Percentiles rank a stretch among this genome's conserved stretches.
phyloP scores from a whole-genome alignment of 371 early-diverging fungal genomes.

The Apophysomyces trapeziformis region DNA sequence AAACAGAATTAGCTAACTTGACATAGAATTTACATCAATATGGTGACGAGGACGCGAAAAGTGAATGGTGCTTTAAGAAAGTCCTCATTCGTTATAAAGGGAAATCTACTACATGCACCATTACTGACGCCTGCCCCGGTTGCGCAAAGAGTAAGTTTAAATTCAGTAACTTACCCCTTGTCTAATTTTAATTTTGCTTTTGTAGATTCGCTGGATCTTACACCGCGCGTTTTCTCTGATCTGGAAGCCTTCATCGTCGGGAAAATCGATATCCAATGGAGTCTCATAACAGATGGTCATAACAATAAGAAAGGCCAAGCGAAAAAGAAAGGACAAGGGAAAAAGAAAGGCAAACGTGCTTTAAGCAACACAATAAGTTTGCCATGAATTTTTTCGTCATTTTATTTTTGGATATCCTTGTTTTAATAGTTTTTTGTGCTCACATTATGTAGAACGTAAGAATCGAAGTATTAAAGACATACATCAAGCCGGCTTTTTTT shows the following conservation, averaged over 20 bases:
- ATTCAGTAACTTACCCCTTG: not conserved
- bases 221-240: constrained; percentile 62
- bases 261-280: constrained; percentile 62
- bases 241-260: constrained; percentile 53
- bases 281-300: constrained; percentile 19
- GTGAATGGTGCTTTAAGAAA: constrained; percentile 45
- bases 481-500: not conserved
- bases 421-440: constrained; percentile 1
- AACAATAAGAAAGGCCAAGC: not conserved
- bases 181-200: not conserved
- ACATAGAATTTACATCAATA: constrained; percentile 41
- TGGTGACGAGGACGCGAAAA: constrained; percentile 34
- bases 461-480: constrained; percentile 9
- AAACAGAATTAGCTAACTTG: not conserved
- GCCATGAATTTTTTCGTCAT: not conserved
- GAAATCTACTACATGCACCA: constrained; percentile 31
- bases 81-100: constrained; percentile 30
- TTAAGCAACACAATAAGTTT: not conserved
- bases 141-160: constrained; percentile 33
- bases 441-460: constrained; percentile 7
- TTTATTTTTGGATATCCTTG: not conserved
- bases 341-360: not conserved
- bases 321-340: not conserved
- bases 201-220: constrained; percentile 57
- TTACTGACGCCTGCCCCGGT: constrained; percentile 42